phyloP scores from a whole-genome alignment of 202 grass and related monocot species.

The Carex sylvatica region DNA sequence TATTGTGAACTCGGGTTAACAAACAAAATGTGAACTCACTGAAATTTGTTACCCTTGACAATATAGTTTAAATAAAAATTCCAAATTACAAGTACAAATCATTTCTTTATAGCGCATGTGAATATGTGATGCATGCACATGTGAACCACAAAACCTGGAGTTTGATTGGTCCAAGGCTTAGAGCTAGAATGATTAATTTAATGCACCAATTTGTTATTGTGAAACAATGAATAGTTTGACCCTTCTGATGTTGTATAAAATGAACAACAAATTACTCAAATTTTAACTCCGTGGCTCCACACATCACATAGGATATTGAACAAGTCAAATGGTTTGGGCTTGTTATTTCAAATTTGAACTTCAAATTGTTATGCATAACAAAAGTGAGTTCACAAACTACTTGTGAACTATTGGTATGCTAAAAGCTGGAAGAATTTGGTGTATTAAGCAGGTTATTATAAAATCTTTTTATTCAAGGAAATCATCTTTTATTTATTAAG shows the following conservation, averaged over 20 bases:
- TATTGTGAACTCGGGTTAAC: neutral
- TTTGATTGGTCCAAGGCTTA: neutral
- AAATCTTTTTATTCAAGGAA: neutral
- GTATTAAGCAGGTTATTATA: neutral
- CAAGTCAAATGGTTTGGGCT: neutral
- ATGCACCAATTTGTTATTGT: neutral
- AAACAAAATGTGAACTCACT: slow-evolving; percentile 1
- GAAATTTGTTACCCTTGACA: neutral
- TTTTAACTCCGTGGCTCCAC: neutral
- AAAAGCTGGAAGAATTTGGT: neutral
- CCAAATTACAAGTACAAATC: neutral
- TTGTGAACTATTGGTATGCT: neutral
- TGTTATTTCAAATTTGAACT: slow-evolving; percentile 9
- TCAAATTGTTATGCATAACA: neutral
- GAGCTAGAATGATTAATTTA: neutral
- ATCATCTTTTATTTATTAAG: neutral
- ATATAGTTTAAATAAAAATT: neutral
- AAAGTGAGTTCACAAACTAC: neutral
- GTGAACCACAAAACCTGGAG: neutral
- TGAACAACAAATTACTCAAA: neutral
- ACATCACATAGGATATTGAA: neutral
- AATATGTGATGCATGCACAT: slow-evolving; percentile 5
- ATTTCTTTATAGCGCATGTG: neutral
- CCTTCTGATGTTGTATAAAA: slow-evolving; percentile 2
- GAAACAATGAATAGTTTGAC: neutral